These are phyloP conservation scores for Aspergillus sp. DNA, from an alignment of 2,329 filamentous ascomycete species.

Conservation along the genomic window DNA sequence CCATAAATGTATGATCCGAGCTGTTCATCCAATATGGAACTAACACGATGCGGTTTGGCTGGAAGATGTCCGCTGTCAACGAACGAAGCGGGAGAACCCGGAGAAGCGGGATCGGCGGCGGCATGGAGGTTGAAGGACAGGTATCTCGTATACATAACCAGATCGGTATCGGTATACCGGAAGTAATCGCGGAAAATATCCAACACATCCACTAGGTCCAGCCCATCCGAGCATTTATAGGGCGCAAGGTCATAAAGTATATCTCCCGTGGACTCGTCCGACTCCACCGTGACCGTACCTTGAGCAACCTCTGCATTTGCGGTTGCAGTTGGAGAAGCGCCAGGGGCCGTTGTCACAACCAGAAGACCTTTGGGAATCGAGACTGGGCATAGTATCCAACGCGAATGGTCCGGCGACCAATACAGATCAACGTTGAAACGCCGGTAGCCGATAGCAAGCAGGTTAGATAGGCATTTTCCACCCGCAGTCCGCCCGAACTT, in stretches of 20 bases:
- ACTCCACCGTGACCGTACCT: slow-evolving; percentile 24
- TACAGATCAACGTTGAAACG: slow-evolving; percentile 62
- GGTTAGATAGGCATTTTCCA: slow-evolving; percentile 61
- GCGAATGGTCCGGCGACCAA: slow-evolving; percentile 56
- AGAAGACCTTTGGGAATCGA: slow-evolving; percentile 42
- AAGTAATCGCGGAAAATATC: slow-evolving; percentile 56
- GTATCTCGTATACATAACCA: slow-evolving; percentile 55
- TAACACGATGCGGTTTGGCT: slow-evolving; percentile 42
- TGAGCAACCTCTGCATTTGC: slow-evolving; percentile 21
- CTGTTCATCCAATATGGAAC: slow-evolving; percentile 48
- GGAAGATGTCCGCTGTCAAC: slow-evolving; percentile 49
- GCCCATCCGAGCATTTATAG: slow-evolving; percentile 54
- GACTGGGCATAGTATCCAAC: slow-evolving; percentile 64
- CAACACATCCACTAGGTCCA: slow-evolving; percentile 53
- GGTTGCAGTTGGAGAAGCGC: slow-evolving; percentile 23
- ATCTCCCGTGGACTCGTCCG: slow-evolving; percentile 23
- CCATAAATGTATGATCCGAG: slow-evolving; percentile 56
- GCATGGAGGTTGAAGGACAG: slow-evolving; percentile 62
- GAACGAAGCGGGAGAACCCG: slow-evolving; percentile 42
- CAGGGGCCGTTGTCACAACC: slow-evolving; percentile 22
- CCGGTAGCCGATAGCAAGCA: slow-evolving; percentile 60
- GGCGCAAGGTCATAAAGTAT: slow-evolving; percentile 51
- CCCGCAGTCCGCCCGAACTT: slow-evolving; percentile 55
- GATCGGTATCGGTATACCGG: slow-evolving; percentile 51
- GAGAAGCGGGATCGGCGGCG: slow-evolving; percentile 46